A percentile compares a stretch with the other conserved stretches of the same genome.
Conservation (phyloP, 495 filamentous ascomycete species). For the Penicillium lividum region DNA sequence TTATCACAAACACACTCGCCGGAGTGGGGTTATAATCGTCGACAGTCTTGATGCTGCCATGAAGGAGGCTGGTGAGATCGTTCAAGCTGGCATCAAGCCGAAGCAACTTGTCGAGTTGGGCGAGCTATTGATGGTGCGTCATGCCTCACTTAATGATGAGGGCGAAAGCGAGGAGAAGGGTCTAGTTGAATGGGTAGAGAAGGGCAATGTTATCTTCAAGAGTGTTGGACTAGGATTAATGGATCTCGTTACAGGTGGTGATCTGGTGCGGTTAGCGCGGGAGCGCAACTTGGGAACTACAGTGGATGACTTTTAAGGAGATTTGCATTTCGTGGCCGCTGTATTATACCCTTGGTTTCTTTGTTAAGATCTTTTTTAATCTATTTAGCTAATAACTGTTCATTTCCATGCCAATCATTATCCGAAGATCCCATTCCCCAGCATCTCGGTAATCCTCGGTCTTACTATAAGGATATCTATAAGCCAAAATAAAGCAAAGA, state of each 20-base stretch:
- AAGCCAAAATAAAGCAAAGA: neutral
- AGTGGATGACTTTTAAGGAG: constrained; percentile 55
- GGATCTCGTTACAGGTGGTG: constrained; percentile 65
- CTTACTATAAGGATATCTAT: neutral
- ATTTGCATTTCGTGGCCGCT: neutral
- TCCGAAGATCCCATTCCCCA: constrained; percentile 10
- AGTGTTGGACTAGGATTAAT: constrained; percentile 49
- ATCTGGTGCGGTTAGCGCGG: constrained; percentile 72
- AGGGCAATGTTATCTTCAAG: constrained; percentile 71
- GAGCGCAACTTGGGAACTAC: constrained; percentile 71
- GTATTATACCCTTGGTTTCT: constrained; percentile 3
- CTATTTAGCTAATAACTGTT: neutral
- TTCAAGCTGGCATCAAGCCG: constrained; percentile 69
- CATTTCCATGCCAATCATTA: neutral
- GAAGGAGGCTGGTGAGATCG: constrained; percentile 86
- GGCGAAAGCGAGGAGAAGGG: constrained; percentile 52
- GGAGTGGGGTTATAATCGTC: constrained; percentile 78
- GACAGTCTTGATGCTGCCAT: constrained; percentile 79
- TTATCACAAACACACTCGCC: constrained; percentile 68
- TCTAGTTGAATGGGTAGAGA: constrained; percentile 68
- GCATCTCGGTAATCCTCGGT: constrained; percentile 20
- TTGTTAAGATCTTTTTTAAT: neutral
- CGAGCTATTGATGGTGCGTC: constrained; percentile 75
- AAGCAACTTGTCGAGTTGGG: constrained; percentile 83
- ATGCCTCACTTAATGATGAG: constrained; percentile 40